phyloP scores from a whole-genome alignment of 441 rosid species.

The Jatropha podagrica region DNA sequence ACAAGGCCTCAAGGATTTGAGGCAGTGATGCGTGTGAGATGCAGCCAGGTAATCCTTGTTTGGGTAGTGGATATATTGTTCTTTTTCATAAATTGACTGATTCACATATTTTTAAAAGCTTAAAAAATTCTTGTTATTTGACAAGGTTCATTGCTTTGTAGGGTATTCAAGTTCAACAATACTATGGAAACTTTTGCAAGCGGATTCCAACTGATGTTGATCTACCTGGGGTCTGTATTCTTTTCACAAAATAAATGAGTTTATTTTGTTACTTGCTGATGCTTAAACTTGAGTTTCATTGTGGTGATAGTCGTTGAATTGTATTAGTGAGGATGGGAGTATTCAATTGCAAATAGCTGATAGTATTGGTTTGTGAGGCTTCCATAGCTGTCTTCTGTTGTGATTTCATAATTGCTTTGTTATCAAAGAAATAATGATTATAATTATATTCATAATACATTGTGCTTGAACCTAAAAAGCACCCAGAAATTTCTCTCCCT shows the following conservation, averaged over 20 bases:
- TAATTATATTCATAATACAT: too few species aligned
- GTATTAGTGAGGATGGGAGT: background rate
- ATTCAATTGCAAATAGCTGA: background rate
- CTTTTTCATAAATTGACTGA: background rate
- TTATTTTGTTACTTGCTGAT: background rate
- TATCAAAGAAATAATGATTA: too few species aligned
- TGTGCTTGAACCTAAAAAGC: background rate
- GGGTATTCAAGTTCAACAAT: conserved; percentile 99
- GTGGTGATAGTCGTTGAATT: background rate
- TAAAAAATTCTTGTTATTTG: conserved; percentile 21
- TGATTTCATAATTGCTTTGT: background rate
- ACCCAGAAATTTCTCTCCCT: background rate
- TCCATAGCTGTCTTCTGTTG: background rate
- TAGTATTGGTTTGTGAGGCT: background rate
- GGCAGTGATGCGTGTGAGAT: conserved; percentile 99
- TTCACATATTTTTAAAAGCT: background rate
- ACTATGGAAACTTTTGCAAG: conserved; percentile 94
- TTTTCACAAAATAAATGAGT: conserved; percentile 7
- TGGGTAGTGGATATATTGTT: background rate
- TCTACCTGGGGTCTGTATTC: conserved; percentile 66
- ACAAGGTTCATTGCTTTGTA: conserved; percentile 30
- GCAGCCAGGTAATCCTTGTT: conserved; percentile 77
- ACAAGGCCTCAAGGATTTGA: conserved; percentile 99
- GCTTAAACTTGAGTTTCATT: conserved; percentile 7
- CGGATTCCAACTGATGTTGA: conserved; percentile 94